Percentiles rank a stretch among this genome's conserved stretches.
These are phyloP conservation scores for Ustulina deusta DNA, from an alignment of 2,329 filamentous ascomycete genomes.

Conservation along the genomic window DNA sequence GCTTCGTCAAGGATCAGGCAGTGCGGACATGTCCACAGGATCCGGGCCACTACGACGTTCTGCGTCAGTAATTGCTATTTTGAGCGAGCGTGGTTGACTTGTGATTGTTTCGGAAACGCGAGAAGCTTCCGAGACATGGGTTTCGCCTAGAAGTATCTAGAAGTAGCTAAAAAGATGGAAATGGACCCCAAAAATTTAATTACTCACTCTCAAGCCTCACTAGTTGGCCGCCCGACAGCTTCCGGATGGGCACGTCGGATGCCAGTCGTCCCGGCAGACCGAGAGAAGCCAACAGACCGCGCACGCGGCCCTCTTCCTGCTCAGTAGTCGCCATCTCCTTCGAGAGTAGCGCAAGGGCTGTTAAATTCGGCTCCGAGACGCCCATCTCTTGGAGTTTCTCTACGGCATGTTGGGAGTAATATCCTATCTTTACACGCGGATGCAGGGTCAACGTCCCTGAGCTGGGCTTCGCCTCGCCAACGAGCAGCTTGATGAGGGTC, in stretches of 20 bases:
- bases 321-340: slow-evolving; percentile 60
- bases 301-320: slow-evolving; percentile 74
- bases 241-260: slow-evolving; percentile 78
- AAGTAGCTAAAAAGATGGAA: neutral
- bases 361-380: slow-evolving; percentile 62
- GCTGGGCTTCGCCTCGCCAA: slow-evolving; percentile 68
- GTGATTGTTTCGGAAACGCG: neutral
- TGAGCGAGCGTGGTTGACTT: neutral
- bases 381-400: slow-evolving; percentile 73
- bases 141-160: neutral
- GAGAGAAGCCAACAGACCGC: slow-evolving; percentile 74
- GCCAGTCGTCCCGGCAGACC: slow-evolving; percentile 77
- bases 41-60: slow-evolving; percentile 65
- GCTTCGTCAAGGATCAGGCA: slow-evolving; percentile 83
- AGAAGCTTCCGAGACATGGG: neutral
- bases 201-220: slow-evolving; percentile 64
- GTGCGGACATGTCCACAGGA: slow-evolving; percentile 77
- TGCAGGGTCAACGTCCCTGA: slow-evolving; percentile 74
- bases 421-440: slow-evolving; percentile 76
- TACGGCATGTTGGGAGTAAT: slow-evolving; percentile 85
- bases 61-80: slow-evolving; percentile 10
- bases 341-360: slow-evolving; percentile 73
- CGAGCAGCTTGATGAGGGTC: slow-evolving; percentile 78
- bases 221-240: slow-evolving; percentile 83
- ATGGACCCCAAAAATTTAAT: neutral